Evolutionary conservation across 306 rosid genomes (phyloP).

Genomic region (Lagenaria siceraria): DNA sequence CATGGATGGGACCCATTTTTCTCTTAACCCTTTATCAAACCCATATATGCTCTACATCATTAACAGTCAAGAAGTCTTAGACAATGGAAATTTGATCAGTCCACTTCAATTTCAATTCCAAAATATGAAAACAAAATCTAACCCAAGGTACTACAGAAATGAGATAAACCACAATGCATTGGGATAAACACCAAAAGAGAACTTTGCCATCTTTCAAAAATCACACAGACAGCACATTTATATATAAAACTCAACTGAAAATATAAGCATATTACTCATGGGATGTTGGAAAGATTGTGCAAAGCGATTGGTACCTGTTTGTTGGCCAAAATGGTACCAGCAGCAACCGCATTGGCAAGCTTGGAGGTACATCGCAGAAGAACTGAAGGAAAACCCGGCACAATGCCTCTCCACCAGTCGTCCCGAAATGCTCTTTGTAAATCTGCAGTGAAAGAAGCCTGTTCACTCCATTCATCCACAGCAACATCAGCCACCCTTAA

Average conservation of each 20-base stretch:
- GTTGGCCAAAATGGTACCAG: conserved; percentile 63
- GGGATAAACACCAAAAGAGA: background rate
- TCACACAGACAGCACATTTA: background rate
- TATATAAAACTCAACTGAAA: background rate
- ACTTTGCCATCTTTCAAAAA: background rate
- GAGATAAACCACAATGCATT: background rate
- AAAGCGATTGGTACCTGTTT: conserved; percentile 35
- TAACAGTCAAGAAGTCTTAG: background rate
- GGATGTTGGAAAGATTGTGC: background rate
- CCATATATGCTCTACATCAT: too few species aligned
- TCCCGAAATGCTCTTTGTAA: conserved; percentile 73
- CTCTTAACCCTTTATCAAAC: too few species aligned
- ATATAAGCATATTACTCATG: background rate
- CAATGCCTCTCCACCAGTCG: conserved; percentile 80
- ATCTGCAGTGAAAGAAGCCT: conserved; percentile 53
- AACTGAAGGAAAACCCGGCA: conserved; percentile 75
- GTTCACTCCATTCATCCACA: conserved; percentile 77
- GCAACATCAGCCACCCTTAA: conserved; percentile 71
- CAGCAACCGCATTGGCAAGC: conserved; percentile 65
- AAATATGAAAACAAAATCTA: background rate
- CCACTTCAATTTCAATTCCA: background rate
- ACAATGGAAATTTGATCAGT: background rate
- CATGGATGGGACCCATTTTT: too few species aligned
- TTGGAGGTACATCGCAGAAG: conserved; percentile 65
- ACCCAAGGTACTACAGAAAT: background rate